phyloP scores from a whole-genome alignment of 148 eudicot genomes.

The Fagopyrum homotropicum region DNA sequence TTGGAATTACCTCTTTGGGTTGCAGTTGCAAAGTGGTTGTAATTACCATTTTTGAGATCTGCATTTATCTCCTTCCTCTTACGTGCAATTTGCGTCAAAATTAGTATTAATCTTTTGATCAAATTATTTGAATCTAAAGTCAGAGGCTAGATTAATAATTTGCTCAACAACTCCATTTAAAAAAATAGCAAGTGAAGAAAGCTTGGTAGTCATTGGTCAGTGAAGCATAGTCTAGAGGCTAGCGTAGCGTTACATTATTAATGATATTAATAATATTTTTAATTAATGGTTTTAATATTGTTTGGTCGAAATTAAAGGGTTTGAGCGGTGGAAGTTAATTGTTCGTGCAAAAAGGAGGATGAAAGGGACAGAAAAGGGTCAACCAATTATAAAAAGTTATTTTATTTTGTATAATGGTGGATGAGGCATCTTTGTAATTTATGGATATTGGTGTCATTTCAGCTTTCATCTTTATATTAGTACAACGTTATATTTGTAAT shows the following conservation, averaged over 20 bases:
- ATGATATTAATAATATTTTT: not conserved
- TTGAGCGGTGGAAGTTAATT: not conserved
- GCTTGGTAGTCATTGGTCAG: not conserved
- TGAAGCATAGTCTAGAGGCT: not conserved
- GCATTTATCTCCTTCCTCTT: not conserved
- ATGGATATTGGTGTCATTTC: not conserved
- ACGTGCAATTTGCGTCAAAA: not conserved
- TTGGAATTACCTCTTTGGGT: too few species aligned
- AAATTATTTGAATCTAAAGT: too few species aligned
- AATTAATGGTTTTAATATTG: not conserved
- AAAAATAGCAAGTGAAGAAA: not conserved
- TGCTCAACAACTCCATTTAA: too few species aligned
- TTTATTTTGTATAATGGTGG: not conserved
- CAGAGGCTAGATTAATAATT: too few species aligned
- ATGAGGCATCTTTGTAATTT: not conserved
- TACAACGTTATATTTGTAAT: not conserved
- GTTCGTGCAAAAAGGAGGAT: not conserved
- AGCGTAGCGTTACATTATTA: not conserved
- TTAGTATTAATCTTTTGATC: not conserved
- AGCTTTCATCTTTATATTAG: not conserved
- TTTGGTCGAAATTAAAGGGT: not conserved
- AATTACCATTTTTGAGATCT: not conserved
- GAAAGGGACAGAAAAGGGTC: conserved; percentile 6
- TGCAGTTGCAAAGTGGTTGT: not conserved
- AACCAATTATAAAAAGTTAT: not conserved